Conservation (phyloP, 2,329 filamentous ascomycete species). For the Aspergillus sp. region DNA sequence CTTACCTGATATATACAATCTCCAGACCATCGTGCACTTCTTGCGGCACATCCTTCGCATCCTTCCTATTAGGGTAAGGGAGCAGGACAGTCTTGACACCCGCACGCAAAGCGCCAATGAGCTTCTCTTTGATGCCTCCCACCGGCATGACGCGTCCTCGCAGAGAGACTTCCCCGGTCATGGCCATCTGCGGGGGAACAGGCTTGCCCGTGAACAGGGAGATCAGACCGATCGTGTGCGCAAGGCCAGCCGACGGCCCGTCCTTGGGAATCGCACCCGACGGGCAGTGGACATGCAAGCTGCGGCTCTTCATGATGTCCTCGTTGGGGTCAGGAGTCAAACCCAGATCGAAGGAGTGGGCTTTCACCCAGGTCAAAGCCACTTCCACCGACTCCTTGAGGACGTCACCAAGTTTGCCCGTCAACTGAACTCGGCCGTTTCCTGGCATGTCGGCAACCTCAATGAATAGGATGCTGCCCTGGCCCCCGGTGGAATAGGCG, state of each 20-base stretch:
- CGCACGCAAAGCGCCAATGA: conserved; percentile 85
- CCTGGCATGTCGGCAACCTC: conserved; percentile 97
- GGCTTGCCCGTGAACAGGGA: conserved; percentile 77
- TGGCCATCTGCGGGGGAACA: conserved; percentile 85
- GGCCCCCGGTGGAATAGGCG: conserved; percentile 83
- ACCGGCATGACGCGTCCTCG: conserved; percentile 87
- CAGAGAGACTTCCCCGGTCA: conserved; percentile 76
- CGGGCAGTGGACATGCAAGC: conserved; percentile 92
- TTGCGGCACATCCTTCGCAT: conserved; percentile 77
- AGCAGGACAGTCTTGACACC: conserved; percentile 91
- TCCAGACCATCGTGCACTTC: conserved; percentile 81
- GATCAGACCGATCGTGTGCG: conserved; percentile 87
- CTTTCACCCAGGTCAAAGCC: conserved; percentile 92
- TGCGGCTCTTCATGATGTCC: conserved; percentile 92
- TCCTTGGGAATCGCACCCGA: conserved; percentile 94
- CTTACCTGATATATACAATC: conserved; percentile 81
- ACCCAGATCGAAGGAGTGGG: conserved; percentile 83
- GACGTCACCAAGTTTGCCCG: conserved; percentile 90
- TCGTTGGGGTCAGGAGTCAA: conserved; percentile 69
- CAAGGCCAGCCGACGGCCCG: conserved; percentile 71
- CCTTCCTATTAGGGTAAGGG: conserved; percentile 81
- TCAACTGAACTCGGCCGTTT: conserved; percentile 82
- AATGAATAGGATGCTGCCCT: conserved; percentile 95
- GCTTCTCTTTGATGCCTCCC: conserved; percentile 96
- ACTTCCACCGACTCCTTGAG: conserved; percentile 97